Base-by-base conservation (phyloP, 2,329 filamentous ascomycete species). In the Penicillium sp. region DNA sequence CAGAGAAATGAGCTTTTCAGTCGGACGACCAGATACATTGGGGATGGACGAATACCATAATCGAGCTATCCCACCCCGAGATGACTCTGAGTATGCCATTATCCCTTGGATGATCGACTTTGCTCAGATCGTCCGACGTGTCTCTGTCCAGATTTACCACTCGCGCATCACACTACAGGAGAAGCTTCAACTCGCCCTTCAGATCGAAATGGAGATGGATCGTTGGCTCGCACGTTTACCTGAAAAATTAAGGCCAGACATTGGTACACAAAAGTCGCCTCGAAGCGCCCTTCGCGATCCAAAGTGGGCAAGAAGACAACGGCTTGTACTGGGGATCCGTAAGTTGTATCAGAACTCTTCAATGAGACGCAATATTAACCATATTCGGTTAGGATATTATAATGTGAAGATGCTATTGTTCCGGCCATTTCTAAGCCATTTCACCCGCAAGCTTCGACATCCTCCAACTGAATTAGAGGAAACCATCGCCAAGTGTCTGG, bases 21-120 rank as follows among this genome's bases (percentile, higher is more conserved):
- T 80, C 51, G 79, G 79, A 1, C 69, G 79, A 23, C 79, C 79
- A 0, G 78, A 81, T 52, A 79, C 77, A 2, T 69, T 81, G 2
- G 79, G 79, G 22, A 72, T 77, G 54, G 78, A 81, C 29, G 67
- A 78, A 51, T 81, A 79, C 51, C 79, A 81, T 54, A 81, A 79
- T 49, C 73, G 79, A 26, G 67, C 62, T 14, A 65, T 74, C n/a
- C 73, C 73, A 2, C 62, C 65, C 7, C 58, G 73, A 25, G 68
- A 75, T 46, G 65, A 71, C 44, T 68, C 70, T 0, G 71, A 74
- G 55, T 70, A 68, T 44, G 67, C 70, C 23, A 75, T 77, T 11
- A 73, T 77, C n/a, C 69, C 73, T 0, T 72, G 67, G 60, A 76
- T 75, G 73, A 69, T 75, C 23, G 70, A 71, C 14, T 69, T 77